A percentile compares a stretch with the other conserved stretches of the same genome.
Evolutionary conservation across 2,329 filamentous ascomycete genomes (phyloP).

Genomic region (Monilinia vaccinii-corymbosi): DNA sequence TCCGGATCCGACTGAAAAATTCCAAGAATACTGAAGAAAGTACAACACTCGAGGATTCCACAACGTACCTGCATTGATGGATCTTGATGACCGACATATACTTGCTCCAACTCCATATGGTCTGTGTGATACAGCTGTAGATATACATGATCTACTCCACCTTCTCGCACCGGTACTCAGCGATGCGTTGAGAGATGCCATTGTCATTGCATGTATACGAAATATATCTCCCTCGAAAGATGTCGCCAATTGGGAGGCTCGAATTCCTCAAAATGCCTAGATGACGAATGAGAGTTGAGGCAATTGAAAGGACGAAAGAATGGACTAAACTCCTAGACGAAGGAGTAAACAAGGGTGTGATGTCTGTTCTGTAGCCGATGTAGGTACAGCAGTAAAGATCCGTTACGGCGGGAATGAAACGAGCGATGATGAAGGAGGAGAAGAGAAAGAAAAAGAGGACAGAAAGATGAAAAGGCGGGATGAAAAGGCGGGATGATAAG

Average conservation of each 20-base stretch:
- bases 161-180: neutral
- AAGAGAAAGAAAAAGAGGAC: neutral
- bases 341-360: no score
- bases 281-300: neutral
- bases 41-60: no score
- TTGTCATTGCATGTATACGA: neutral
- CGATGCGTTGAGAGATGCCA: slow-evolving; percentile 4
- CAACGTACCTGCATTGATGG: neutral
- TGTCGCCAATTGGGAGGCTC: neutral
- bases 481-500: neutral
- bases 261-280: no score
- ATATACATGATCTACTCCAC: neutral
- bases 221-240: neutral
- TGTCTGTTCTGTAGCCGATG: no score
- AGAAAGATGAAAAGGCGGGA: neutral
- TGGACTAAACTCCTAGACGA: neutral
- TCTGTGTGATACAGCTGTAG: neutral
- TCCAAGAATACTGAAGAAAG: no score
- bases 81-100: neutral
- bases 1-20: no score
- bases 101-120: neutral
- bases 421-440: neutral
- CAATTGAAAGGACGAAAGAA: no score
- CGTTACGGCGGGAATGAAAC: neutral
- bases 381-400: neutral